These are phyloP conservation scores for Carallia pectinifolia DNA, from an alignment of 345 rosid species.

Conservation along the genomic window DNA sequence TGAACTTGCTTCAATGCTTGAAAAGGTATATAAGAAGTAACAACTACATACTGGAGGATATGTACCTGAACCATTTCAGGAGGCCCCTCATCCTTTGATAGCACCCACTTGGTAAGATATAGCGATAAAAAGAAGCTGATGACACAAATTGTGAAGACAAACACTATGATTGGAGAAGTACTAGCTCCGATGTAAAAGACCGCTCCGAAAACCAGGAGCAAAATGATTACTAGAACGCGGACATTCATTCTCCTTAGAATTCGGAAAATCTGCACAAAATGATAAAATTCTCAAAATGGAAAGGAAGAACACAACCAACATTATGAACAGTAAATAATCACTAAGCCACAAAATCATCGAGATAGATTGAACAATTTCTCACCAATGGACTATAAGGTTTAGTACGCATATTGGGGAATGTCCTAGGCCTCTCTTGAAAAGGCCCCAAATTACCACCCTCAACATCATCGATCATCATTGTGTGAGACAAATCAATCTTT, in stretches of 20 bases:
- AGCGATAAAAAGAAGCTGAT: slow-evolving; percentile 69
- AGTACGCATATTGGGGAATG: slow-evolving; percentile 83
- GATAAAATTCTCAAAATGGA: neutral
- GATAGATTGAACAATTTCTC: slow-evolving; percentile 17
- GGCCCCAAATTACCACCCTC: slow-evolving; percentile 76
- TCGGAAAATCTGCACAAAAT: slow-evolving; percentile 67
- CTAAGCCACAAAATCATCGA: neutral
- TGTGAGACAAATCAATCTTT: slow-evolving; percentile 49
- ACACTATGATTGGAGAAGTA: slow-evolving; percentile 88
- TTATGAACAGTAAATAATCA: neutral
- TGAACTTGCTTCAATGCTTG: neutral
- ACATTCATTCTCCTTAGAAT: slow-evolving; percentile 71
- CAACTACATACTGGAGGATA: slow-evolving; percentile 9
- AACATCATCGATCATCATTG: slow-evolving; percentile 88
- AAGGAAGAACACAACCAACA: neutral
- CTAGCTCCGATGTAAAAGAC: slow-evolving; percentile 84
- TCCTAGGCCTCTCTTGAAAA: slow-evolving; percentile 75
- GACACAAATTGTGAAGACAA: slow-evolving; percentile 85
- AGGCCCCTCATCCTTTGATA: slow-evolving; percentile 98
- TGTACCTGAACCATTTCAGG: slow-evolving; percentile 92
- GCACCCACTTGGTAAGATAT: slow-evolving; percentile 93
- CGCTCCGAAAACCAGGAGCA: slow-evolving; percentile 68
- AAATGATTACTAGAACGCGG: slow-evolving; percentile 67
- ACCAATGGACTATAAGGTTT: slow-evolving; percentile 79
- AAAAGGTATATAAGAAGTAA: neutral